Conservation (phyloP, 2,329 filamentous ascomycete species). For the Corynespora cassiicola region DNA sequence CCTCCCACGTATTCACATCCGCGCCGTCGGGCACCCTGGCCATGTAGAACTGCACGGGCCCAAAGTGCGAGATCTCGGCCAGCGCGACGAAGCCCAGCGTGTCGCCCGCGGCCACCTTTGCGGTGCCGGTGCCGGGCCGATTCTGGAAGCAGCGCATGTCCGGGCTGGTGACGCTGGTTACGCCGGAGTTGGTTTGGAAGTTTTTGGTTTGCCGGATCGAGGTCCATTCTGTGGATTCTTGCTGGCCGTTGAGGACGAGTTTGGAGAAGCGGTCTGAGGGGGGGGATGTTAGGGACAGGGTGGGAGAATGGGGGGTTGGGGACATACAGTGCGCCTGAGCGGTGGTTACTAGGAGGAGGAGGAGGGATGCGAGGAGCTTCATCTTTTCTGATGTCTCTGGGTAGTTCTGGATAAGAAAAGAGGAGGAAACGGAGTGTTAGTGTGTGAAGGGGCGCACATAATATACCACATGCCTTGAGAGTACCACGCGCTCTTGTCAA, state of each 20-base stretch:
- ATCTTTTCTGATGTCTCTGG: constrained; percentile 9
- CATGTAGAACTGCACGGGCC: constrained; percentile 62
- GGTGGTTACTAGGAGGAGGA: constrained; percentile 21
- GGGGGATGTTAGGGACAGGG: neutral
- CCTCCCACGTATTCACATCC: constrained; percentile 35
- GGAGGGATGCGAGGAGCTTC: constrained; percentile 6
- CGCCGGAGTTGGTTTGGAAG: constrained; percentile 58
- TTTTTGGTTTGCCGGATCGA: constrained; percentile 58
- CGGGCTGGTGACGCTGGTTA: constrained; percentile 55
- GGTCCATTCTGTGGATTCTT: constrained; percentile 52
- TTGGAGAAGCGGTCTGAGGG: constrained; percentile 32
- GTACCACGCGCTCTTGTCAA: no score
- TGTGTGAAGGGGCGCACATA: no score
- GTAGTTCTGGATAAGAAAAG: no score
- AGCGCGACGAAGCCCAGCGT: constrained; percentile 54
- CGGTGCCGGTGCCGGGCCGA: constrained; percentile 47
- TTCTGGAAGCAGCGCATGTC: constrained; percentile 62
- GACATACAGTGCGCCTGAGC: constrained; percentile 29
- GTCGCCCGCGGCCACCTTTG: constrained; percentile 53
- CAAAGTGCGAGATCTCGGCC: constrained; percentile 57
- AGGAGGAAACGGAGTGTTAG: no score
- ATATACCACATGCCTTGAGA: no score
- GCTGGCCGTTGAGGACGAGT: constrained; percentile 25
- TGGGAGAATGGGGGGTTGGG: neutral
- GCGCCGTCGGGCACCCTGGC: constrained; percentile 53